Conservation (phyloP, 306 rosid species). For the Geum urbanum region DNA sequence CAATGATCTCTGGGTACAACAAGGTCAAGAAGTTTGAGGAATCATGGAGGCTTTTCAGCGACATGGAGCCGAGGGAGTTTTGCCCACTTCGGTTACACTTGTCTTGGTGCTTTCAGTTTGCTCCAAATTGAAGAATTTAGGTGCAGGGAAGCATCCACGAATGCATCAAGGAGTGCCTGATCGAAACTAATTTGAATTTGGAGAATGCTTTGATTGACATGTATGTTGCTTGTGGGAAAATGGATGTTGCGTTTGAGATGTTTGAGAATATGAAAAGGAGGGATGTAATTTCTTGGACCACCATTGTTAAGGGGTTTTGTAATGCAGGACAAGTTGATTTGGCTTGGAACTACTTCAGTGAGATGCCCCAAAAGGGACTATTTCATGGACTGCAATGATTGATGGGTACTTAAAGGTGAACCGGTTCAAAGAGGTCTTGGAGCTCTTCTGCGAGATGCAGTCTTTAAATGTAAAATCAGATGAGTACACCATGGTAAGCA, state of each 20-base stretch:
- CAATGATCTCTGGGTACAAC: constrained; percentile 68
- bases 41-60: constrained; percentile 57
- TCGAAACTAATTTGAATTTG: constrained; percentile 49
- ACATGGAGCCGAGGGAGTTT: constrained; percentile 56
- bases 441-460: constrained; percentile 79
- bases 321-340: constrained; percentile 50
- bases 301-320: constrained; percentile 61
- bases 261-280: constrained; percentile 56
- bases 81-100: constrained; percentile 65
- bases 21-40: constrained; percentile 52
- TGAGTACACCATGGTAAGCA: constrained; percentile 83
- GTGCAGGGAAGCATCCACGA: constrained; percentile 46
- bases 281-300: constrained; percentile 93
- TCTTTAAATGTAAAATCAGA: constrained; percentile 65
- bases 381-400: constrained; percentile 93
- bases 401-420: constrained; percentile 68
- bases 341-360: constrained; percentile 62
- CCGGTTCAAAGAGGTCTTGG: constrained; percentile 72
- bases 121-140: constrained; percentile 76
- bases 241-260: constrained; percentile 53
- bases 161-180: constrained; percentile 35
- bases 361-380: constrained; percentile 72
- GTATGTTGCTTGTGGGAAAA: constrained; percentile 75
- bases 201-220: constrained; percentile 73
- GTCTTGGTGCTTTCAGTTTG: constrained; percentile 69